Percentiles rank a stretch among this genome's conserved stretches.
phyloP scores from a whole-genome alignment of 176 grass and related monocot genomes.

The Puccinellia tenuiflora region DNA sequence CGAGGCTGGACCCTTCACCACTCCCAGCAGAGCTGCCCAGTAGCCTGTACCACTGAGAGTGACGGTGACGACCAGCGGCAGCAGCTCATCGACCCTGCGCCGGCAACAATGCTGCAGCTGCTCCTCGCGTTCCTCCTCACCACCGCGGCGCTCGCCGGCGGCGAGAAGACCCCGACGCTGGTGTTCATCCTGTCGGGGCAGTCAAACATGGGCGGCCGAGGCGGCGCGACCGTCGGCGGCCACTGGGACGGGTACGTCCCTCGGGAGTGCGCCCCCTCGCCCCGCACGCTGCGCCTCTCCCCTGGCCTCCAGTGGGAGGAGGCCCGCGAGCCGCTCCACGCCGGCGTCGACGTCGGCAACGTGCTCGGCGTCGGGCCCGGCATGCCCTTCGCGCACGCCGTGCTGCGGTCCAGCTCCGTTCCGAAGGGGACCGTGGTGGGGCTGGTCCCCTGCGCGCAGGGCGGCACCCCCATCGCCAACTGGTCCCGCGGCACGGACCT shows the following conservation, averaged over 20 bases:
- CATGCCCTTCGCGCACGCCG: constrained; percentile 46
- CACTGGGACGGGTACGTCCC: constrained; percentile 55
- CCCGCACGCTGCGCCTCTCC: constrained; percentile 37
- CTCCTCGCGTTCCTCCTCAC: not conserved
- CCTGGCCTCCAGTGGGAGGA: constrained; percentile 45
- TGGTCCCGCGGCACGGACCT: constrained; percentile 39
- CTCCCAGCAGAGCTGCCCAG: no score
- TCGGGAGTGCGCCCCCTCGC: constrained; percentile 31
- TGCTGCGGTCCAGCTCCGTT: not conserved
- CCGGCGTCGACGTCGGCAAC: constrained; percentile 51
- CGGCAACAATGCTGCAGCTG: not conserved
- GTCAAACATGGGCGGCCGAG: constrained; percentile 81
- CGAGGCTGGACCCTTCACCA: not conserved
- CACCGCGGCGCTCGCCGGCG: not conserved
- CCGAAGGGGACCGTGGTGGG: constrained; percentile 10
- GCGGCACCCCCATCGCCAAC: constrained; percentile 47
- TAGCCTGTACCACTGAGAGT: no score
- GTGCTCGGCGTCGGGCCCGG: constrained; percentile 51
- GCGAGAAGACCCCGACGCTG: not conserved
- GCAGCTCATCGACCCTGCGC: no score
- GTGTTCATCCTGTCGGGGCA: constrained; percentile 61
- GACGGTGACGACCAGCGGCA: no score
- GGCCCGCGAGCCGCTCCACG: constrained; percentile 66
- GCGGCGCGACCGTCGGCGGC: constrained; percentile 25
- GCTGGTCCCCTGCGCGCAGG: constrained; percentile 62